Evolutionary conservation across 2,329 filamentous ascomycete genomes (phyloP), one percentile per base, ranked within the genome.

Genomic region (Elsinoe batatas): DNA sequence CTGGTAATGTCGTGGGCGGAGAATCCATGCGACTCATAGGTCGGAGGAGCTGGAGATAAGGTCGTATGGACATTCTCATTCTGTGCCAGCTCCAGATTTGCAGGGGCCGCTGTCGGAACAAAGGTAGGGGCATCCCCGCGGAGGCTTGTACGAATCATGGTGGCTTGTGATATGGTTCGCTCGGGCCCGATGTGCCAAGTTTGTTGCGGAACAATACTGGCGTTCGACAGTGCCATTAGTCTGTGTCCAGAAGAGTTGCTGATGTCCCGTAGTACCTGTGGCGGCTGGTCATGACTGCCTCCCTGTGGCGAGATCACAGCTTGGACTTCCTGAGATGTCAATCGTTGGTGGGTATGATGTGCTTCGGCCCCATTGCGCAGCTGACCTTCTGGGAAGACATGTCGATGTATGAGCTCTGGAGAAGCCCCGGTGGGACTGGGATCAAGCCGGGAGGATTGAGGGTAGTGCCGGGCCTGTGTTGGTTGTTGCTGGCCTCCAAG

Each of bases 41-140:
- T 33, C 7, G 47, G 30, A 10, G 33, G 32, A 18, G 33, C 30
- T 11, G 44, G 44, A 15, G 44, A 22, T n/a, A 26, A 49, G 10
- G 7, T 18, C 6, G 44, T 3, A 15, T 3, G 13, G 12, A 17
- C 12, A 7, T 22, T 44, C n/a, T 44, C 40, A 2, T 11, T 4
- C n/a, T 22, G 40, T 6, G 13, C 26, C 2, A 15, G 32, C 26
- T 49, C 26, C 26, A 5, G 32, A 35, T 3, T 12, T 49, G 44
- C 26, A 18, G 12, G 12, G 8, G 26, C 12, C 5, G 44, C 40
- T n/a, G 51, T 53, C 22, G 58, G 58, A 11, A 54, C 17, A 15
- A 59, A 59, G 30, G 22, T 36, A 11, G 58, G 44, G 26, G 58
- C 58, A 57, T 54, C 57, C 10, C 56, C 58, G n/a, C 58, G 58